Evolutionary conservation across 495 filamentous ascomycete species (phyloP).

Genomic region (Opeltia flavorubescens): DNA sequence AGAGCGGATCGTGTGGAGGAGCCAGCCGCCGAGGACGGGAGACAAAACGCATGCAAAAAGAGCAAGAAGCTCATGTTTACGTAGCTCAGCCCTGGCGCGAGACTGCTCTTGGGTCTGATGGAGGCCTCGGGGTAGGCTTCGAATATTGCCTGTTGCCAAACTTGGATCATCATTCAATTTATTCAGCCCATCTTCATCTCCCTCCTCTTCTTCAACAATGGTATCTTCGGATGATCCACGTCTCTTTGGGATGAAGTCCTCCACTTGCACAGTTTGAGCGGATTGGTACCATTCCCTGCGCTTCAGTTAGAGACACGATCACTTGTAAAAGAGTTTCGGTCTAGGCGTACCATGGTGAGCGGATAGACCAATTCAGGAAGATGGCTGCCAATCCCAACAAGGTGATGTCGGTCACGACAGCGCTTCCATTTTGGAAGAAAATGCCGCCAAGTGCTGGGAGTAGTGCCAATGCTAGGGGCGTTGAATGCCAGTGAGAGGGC

Average conservation of each 20-base stretch:
- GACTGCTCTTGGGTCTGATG: conserved; percentile 7
- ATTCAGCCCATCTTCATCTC: conserved; percentile 26
- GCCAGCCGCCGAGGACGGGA: conserved; percentile 61
- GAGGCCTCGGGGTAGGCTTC: conserved; percentile 6
- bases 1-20: conserved; percentile 60
- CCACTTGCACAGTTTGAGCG: conserved; percentile 47
- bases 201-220: conserved; percentile 33
- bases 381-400: conserved; percentile 64
- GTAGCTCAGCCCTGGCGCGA: conserved; percentile 38
- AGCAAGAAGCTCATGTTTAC: conserved; percentile 57
- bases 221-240: conserved; percentile 20
- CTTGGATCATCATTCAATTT: neutral
- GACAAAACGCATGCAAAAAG: conserved; percentile 66
- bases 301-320: neutral
- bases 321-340: neutral
- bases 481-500: conserved; percentile 55
- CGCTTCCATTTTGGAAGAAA: conserved; percentile 70
- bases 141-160: neutral
- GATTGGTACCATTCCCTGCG: conserved; percentile 79
- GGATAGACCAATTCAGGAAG: conserved; percentile 88
- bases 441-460: conserved; percentile 75
- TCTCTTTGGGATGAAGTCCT: conserved; percentile 20
- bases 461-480: conserved; percentile 68
- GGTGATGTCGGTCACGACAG: conserved; percentile 71
- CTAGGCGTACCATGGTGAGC: conserved; percentile 61